These are phyloP conservation scores for Colletotrichum liaoningense DNA, from an alignment of 2,329 filamentous ascomycete genomes.

Conservation along the genomic window DNA sequence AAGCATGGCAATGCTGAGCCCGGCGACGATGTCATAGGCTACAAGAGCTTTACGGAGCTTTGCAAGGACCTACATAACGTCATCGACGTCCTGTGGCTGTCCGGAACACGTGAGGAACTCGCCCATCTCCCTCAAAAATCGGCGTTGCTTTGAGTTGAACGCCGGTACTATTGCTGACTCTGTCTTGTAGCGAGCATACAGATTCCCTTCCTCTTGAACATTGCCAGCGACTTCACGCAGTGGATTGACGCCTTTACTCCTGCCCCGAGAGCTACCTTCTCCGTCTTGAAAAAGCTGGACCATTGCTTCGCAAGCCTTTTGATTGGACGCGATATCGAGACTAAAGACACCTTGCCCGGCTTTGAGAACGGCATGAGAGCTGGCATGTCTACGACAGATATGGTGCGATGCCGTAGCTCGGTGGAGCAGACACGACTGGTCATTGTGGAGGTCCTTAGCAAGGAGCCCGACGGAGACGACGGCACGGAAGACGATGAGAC, in stretches of 20 bases:
- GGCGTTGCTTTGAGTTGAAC: background rate
- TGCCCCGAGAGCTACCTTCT: constrained; percentile 75
- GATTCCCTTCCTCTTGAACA: constrained; percentile 83
- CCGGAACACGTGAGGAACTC: constrained; percentile 79
- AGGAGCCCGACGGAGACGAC: constrained; percentile 45
- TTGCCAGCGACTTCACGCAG: constrained; percentile 78
- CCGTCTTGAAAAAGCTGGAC: constrained; percentile 81
- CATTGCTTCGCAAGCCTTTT: constrained; percentile 84
- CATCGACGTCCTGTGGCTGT: constrained; percentile 86
- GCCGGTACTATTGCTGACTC: constrained; percentile 1
- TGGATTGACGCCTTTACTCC: constrained; percentile 81
- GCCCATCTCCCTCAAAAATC: background rate
- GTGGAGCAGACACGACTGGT: constrained; percentile 80
- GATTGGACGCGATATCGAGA: constrained; percentile 73
- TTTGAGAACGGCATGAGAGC: constrained; percentile 71
- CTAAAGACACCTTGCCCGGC: constrained; percentile 74
- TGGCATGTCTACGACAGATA: constrained; percentile 83
- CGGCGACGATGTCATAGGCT: constrained; percentile 62
- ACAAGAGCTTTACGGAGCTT: constrained; percentile 74
- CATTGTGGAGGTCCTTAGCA: constrained; percentile 75
- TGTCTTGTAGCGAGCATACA: constrained; percentile 75
- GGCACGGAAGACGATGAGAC: constrained; percentile 47
- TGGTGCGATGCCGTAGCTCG: constrained; percentile 86
- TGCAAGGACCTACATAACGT: constrained; percentile 80
- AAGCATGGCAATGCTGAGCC: constrained; percentile 62